Conservation (phyloP, 768 basidiomycete species). For the Mycena floridula region DNA sequence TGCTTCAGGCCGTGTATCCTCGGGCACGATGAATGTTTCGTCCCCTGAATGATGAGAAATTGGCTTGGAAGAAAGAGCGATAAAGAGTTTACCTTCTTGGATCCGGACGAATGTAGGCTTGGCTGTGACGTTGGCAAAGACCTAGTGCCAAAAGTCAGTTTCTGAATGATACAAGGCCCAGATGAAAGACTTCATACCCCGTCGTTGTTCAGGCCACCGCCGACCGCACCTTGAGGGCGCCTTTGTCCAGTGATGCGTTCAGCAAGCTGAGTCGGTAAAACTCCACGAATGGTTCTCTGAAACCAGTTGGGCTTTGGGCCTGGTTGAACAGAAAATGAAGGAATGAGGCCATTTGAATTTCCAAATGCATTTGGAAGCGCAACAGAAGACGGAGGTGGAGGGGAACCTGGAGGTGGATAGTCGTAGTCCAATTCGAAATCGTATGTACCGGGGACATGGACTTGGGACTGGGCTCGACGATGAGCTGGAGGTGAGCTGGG, state of each 20-base stretch:
- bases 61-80: too few species aligned
- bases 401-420: constrained; percentile 79
- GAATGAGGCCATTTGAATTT: constrained; percentile 70
- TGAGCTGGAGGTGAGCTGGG: constrained; percentile 23
- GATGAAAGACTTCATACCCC: constrained; percentile 21
- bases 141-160: constrained; percentile 41
- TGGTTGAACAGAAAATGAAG: constrained; percentile 30
- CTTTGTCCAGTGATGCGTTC: constrained; percentile 36
- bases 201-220: constrained; percentile 71
- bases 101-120: constrained; percentile 62
- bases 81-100: constrained; percentile 60
- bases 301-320: constrained; percentile 44
- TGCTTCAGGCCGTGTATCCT: constrained; percentile 74
- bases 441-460: constrained; percentile 41
- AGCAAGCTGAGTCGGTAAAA: constrained; percentile 50
- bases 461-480: constrained; percentile 14
- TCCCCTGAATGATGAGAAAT: constrained; percentile 37
- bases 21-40: constrained; percentile 70
- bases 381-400: constrained; percentile 54
- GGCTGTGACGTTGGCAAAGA: constrained; percentile 93
- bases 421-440: constrained; percentile 83
- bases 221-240: constrained; percentile 39
- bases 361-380: constrained; percentile 69
- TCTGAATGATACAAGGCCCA: not conserved
- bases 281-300: constrained; percentile 42